Conservation (phyloP, 495 filamentous ascomycete species). For the Amphirosellinia nigrospora region DNA sequence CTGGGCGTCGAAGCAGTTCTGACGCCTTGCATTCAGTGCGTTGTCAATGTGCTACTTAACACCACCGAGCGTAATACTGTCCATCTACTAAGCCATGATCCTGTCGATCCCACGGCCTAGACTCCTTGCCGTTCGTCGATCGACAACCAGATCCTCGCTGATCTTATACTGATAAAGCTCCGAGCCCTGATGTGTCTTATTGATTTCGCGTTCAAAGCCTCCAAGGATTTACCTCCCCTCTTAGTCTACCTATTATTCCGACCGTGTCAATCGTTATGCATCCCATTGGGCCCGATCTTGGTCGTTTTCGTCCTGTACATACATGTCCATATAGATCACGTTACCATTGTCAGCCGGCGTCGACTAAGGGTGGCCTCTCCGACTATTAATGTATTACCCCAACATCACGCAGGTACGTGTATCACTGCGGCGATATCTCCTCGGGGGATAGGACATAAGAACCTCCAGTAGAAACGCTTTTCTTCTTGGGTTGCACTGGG, state of each 20-base stretch:
- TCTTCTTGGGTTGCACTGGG: conserved; percentile 5
- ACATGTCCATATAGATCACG: background rate
- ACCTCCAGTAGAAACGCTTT: background rate
- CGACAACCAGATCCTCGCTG: conserved; percentile 2
- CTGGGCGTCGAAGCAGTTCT: background rate
- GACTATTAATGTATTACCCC: conserved; percentile 11
- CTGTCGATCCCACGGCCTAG: conserved; percentile 21
- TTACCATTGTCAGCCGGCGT: background rate
- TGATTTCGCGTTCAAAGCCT: background rate
- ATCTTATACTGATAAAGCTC: conserved; percentile 19
- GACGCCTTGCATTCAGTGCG: conserved; percentile 2
- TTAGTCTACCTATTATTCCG: background rate
- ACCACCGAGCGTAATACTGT: background rate
- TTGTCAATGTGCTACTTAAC: background rate
- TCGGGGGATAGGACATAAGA: conserved; percentile 10
- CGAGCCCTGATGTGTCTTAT: background rate
- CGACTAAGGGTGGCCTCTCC: background rate
- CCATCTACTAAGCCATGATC: conserved; percentile 2
- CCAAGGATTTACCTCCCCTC: background rate
- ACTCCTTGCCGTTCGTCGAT: conserved; percentile 2
- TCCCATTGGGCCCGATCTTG: background rate
- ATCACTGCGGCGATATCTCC: background rate
- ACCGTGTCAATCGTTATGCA: background rate
- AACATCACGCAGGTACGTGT: conserved; percentile 17
- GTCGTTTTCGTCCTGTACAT: background rate